A percentile compares a stretch with the other conserved stretches of the same genome.
Conservation (phyloP, 345 rosid species). For the Citrus glauca region DNA sequence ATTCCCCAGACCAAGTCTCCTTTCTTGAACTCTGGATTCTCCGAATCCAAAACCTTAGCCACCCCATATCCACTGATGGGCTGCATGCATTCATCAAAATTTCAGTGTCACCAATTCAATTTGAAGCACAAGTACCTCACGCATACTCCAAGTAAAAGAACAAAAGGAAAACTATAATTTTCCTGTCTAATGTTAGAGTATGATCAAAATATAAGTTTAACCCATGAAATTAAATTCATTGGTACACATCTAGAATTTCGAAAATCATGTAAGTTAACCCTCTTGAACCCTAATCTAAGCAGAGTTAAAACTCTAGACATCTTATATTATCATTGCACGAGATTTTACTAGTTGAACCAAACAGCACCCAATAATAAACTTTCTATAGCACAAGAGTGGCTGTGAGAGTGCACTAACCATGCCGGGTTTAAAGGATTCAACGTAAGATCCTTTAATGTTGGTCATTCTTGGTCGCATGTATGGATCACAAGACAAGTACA, state of each 20-base stretch:
- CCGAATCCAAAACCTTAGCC: conserved; percentile 55
- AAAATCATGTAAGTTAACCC: no score
- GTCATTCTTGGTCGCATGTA: conserved; percentile 51
- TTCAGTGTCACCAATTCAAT: background rate
- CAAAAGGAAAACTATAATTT: background rate
- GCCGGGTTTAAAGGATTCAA: conserved; percentile 37
- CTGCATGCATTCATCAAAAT: conserved; percentile 19
- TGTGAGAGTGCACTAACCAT: conserved; percentile 15
- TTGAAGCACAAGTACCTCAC: background rate
- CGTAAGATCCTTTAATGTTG: conserved; percentile 24
- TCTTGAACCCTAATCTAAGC: no score
- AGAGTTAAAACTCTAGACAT: no score
- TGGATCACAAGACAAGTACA: conserved; percentile 57
- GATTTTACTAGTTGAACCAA: no score
- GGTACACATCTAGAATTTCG: no score
- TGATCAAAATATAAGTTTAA: background rate
- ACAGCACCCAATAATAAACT: no score
- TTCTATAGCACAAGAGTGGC: no score
- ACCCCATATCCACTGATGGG: conserved; percentile 58
- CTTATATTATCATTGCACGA: no score
- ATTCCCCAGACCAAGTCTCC: conserved; percentile 59
- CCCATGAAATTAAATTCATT: background rate
- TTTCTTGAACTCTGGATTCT: conserved; percentile 34
- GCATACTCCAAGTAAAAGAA: background rate
- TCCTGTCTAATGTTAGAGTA: no score